Conservation (phyloP, 2,329 filamentous ascomycete species). For the Ophiosphaerella narmari region DNA sequence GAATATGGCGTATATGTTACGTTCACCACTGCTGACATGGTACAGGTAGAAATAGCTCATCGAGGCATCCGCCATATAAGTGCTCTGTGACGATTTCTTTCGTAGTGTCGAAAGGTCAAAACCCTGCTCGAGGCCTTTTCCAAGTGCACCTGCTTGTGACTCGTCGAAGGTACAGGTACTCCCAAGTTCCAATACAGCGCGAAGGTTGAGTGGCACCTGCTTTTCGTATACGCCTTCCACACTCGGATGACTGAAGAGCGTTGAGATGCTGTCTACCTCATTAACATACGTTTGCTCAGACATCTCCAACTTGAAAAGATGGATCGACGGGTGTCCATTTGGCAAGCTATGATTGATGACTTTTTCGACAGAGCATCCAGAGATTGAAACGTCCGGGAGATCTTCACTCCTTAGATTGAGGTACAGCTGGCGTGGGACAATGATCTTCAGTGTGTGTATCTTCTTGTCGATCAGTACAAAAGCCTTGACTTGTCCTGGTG, state of each 20-base stretch:
- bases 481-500: slow-evolving; percentile 82
- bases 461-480: slow-evolving; percentile 94
- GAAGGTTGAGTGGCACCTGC: slow-evolving; percentile 82
- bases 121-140: slow-evolving; percentile 88
- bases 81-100: slow-evolving; percentile 66
- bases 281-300: slow-evolving; percentile 85
- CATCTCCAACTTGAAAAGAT: slow-evolving; percentile 93
- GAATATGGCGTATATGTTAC: slow-evolving; percentile 92
- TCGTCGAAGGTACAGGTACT: slow-evolving; percentile 94
- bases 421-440: slow-evolving; percentile 86
- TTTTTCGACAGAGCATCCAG: slow-evolving; percentile 87
- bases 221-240: slow-evolving; percentile 98
- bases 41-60: slow-evolving; percentile 91
- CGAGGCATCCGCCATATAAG: slow-evolving; percentile 75
- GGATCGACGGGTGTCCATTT: slow-evolving; percentile 90
- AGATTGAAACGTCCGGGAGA: slow-evolving; percentile 84
- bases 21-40: slow-evolving; percentile 86
- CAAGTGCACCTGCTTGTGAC: slow-evolving; percentile 84
- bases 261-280: slow-evolving; percentile 79
- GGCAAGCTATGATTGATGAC: slow-evolving; percentile 91
- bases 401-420: slow-evolving; percentile 88
- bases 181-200: slow-evolving; percentile 86
- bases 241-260: slow-evolving; percentile 87
- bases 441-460: slow-evolving; percentile 84
- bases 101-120: slow-evolving; percentile 83